Conservation (phyloP, 2,329 filamentous ascomycete species). For the Xylaria sp. region DNA sequence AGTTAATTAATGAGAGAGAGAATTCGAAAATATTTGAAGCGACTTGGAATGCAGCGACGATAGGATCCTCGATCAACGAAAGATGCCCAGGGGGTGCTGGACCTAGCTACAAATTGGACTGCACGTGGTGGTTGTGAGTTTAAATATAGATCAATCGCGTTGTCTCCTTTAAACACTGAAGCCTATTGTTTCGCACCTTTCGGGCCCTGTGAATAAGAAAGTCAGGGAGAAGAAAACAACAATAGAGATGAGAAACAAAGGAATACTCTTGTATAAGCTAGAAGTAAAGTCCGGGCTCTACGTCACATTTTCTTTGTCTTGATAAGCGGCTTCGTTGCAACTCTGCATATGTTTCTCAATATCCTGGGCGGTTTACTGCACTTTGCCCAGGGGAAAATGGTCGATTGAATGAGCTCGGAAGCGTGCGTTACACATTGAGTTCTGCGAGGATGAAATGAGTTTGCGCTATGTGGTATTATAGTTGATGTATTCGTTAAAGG, state of each 20-base stretch:
- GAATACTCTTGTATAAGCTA: neutral
- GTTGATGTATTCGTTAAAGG: conserved; percentile 7
- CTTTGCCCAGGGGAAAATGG: neutral
- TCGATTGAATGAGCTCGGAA: neutral
- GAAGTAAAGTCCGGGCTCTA: conserved; percentile 10
- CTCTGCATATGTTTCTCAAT: neutral
- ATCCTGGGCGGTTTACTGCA: neutral
- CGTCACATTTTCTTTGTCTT: conserved; percentile 27
- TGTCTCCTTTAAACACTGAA: neutral
- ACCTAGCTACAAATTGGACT: neutral
- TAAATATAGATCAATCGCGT: conserved; percentile 17
- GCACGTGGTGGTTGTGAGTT: neutral
- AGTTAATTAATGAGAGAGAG: too few species aligned
- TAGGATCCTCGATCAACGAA: conserved; percentile 1
- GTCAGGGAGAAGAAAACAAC: neutral
- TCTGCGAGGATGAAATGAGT: neutral
- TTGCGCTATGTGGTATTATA: neutral
- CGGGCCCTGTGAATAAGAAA: neutral
- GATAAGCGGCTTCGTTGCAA: neutral
- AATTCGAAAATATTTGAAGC: neutral
- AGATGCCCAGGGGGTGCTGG: neutral
- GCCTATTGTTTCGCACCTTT: conserved; percentile 14
- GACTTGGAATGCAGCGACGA: neutral
- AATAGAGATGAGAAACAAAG: conserved; percentile 15
- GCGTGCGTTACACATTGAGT: neutral